A percentile compares a stretch with the other conserved stretches of the same genome.
These are phyloP conservation scores for Penicillium soppii DNA, from an alignment of 495 filamentous ascomycete species.

Conservation along the genomic window DNA sequence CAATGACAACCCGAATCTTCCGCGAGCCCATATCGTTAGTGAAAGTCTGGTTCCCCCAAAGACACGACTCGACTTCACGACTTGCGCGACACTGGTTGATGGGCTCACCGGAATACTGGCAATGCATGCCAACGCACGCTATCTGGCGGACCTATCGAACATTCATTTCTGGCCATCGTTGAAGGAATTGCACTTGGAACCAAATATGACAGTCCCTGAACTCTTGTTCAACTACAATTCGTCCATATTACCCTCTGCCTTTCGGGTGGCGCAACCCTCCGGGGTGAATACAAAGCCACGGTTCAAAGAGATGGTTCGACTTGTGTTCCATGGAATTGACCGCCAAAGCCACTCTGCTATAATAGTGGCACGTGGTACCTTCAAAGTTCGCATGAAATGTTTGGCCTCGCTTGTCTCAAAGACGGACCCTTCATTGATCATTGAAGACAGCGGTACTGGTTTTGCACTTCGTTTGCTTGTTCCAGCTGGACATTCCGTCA, in stretches of 20 bases:
- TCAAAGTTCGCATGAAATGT: constrained; percentile 24
- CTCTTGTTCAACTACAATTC: constrained; percentile 36
- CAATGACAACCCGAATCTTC: constrained; percentile 9
- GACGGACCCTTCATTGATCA: constrained; percentile 31
- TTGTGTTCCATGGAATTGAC: constrained; percentile 45
- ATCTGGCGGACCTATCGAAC: constrained; percentile 32
- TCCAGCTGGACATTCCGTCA: constrained; percentile 35
- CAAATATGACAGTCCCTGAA: constrained; percentile 35
- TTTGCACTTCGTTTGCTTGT: constrained; percentile 45
- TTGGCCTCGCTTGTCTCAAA: constrained; percentile 28
- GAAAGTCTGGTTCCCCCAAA: constrained; percentile 21
- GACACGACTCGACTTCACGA: constrained; percentile 22
- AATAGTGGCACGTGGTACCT: constrained; percentile 40
- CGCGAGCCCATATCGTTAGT: constrained; percentile 30
- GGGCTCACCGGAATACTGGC: constrained; percentile 40
- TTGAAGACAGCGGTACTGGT: constrained; percentile 32
- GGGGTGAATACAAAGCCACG: constrained; percentile 28
- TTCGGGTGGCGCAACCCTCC: constrained; percentile 31
- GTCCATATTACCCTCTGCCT: constrained; percentile 28
- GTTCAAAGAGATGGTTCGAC: constrained; percentile 36
- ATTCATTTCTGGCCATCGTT: constrained; percentile 34
- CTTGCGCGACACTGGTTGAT: constrained; percentile 39
- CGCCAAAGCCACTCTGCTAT: constrained; percentile 29
- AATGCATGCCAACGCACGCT: constrained; percentile 43
- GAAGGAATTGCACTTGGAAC: constrained; percentile 32